These are phyloP conservation scores for Wickerhamomyces bovis DNA, from an alignment of 805 yeast genomes.

Conservation along the genomic window DNA sequence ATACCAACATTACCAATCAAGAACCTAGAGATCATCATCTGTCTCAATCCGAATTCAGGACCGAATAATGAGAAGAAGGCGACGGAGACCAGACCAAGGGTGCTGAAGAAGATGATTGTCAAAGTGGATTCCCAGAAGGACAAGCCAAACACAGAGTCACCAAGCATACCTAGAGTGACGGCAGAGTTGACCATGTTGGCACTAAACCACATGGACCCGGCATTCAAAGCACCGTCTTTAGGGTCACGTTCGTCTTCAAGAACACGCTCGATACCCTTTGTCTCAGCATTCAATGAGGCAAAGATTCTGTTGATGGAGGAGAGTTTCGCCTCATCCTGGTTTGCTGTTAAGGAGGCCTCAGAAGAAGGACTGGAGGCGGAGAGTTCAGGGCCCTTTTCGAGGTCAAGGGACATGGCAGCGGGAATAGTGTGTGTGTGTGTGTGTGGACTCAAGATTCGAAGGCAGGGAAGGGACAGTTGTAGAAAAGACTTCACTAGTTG, in stretches of 20 bases:
- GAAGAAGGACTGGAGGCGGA: slow-evolving; percentile 12
- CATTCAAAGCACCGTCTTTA: slow-evolving; percentile 49
- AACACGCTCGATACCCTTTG: slow-evolving; percentile 75
- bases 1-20: slow-evolving; percentile 71
- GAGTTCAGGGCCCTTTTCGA: slow-evolving; percentile 15
- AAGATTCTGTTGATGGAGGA: slow-evolving; percentile 18
- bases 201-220: slow-evolving; percentile 86
- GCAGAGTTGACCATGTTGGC: slow-evolving; percentile 87
- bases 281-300: slow-evolving; percentile 37
- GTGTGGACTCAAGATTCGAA: no score
- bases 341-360: slow-evolving; percentile 14
- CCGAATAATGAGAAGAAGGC: slow-evolving; percentile 82
- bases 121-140: slow-evolving; percentile 69
- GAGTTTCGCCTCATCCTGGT: slow-evolving; percentile 11
- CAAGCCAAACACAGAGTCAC: slow-evolving; percentile 56
- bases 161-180: slow-evolving; percentile 68
- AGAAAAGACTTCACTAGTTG: no score
- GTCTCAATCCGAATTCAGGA: slow-evolving; percentile 78
- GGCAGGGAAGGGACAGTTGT: no score
- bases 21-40: slow-evolving; percentile 74
- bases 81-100: slow-evolving; percentile 70
- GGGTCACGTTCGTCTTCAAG: slow-evolving; percentile 74
- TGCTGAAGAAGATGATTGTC: slow-evolving; percentile 62
- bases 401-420: slow-evolving; percentile 5
- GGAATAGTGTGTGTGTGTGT: no score